These are phyloP conservation scores for Globisporangium irregulare DNA, from an alignment of 352 stramenopile species.

Conservation along the genomic window DNA sequence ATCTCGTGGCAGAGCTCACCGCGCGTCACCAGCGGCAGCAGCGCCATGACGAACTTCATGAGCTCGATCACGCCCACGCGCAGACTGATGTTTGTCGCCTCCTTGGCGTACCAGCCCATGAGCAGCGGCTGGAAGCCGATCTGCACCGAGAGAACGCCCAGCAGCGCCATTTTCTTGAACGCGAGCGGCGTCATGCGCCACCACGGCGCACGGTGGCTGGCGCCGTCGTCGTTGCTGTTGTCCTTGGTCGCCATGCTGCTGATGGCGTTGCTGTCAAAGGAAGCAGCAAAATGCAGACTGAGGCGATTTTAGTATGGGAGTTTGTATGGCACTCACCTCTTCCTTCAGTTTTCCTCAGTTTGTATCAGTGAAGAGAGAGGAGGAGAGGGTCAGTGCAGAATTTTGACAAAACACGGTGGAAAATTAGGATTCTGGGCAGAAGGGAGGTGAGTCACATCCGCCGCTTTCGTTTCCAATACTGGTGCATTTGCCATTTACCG, in stretches of 20 bases:
- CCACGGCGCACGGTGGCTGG: not conserved
- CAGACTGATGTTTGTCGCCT: slow-evolving; percentile 57
- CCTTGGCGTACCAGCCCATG: slow-evolving; percentile 68
- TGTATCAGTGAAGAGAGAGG: not conserved
- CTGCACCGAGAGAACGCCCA: slow-evolving; percentile 65
- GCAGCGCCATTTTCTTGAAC: slow-evolving; percentile 51
- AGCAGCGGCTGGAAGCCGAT: slow-evolving; percentile 78
- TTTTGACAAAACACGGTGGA: not conserved
- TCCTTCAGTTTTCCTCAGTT: not conserved
- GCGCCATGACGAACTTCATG: slow-evolving; percentile 65
- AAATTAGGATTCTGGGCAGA: not conserved
- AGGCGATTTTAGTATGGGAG: not conserved
- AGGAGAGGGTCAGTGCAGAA: not conserved
- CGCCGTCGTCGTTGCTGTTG: not conserved
- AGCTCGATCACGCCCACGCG: slow-evolving; percentile 74
- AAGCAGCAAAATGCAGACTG: not conserved
- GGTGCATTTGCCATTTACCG: not conserved
- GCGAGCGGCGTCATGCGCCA: slow-evolving; percentile 33
- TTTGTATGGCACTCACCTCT: not conserved
- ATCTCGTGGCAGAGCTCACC: slow-evolving; percentile 49
- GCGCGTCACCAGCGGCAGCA: slow-evolving; percentile 54
- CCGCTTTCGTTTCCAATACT: not conserved
- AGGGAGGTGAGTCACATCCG: not conserved
- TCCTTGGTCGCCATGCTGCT: not conserved
- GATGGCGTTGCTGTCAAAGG: not conserved